Evolutionary conservation across 208 protist species (phyloP).

Genomic region (Trypanosoma platydactyli): DNA sequence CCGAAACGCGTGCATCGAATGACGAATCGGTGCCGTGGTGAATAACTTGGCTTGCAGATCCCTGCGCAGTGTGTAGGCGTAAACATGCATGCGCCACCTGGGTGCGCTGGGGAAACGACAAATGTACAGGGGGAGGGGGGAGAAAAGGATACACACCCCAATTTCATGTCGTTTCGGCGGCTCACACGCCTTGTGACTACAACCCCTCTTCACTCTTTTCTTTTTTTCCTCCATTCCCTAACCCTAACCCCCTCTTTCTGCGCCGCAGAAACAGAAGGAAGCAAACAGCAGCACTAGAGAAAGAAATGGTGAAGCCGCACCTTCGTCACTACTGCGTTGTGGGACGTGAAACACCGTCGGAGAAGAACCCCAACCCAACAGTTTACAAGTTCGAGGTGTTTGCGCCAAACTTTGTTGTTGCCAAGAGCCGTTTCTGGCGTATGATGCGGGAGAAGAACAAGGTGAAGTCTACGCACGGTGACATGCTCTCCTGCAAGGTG

Average conservation of each 20-base stretch:
- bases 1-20: no score
- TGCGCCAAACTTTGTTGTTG: constrained; percentile 97
- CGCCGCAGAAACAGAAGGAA: constrained; percentile 13
- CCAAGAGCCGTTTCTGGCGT: constrained; percentile 99
- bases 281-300: not conserved
- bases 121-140: no score
- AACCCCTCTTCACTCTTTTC: not conserved
- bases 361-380: constrained; percentile 34
- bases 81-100: no score
- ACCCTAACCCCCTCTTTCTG: not conserved
- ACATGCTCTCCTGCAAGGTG: constrained; percentile 94
- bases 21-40: no score
- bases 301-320: constrained; percentile 75
- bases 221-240: not conserved
- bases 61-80: no score
- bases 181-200: not conserved
- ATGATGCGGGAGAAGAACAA: constrained; percentile 98
- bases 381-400: constrained; percentile 99
- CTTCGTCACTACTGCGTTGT: constrained; percentile 90
- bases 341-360: constrained; percentile 93
- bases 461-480: constrained; percentile 98
- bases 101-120: no score
- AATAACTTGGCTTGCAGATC: no score
- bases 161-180: no score
- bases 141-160: no score